A percentile compares a stretch with the other conserved stretches of the same genome.
Evolutionary conservation across 495 filamentous ascomycete genomes (phyloP).

Genomic region (Aspergillus nidulans): DNA sequence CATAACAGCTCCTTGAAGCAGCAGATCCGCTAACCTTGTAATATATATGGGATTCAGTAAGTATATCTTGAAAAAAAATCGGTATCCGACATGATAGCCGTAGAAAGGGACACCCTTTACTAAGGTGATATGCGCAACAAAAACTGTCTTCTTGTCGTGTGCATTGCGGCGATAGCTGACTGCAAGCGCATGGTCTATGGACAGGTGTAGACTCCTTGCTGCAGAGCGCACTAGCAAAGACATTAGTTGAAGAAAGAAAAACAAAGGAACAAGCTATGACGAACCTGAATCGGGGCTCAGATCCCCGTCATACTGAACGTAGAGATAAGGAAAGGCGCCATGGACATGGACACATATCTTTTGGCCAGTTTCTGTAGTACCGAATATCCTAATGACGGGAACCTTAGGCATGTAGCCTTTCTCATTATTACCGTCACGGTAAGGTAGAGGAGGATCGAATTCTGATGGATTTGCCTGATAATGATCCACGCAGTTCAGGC

Average conservation of each 20-base stretch:
- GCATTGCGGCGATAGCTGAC: constrained; percentile 74
- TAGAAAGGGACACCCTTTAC: constrained; percentile 95
- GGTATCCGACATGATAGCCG: constrained; percentile 89
- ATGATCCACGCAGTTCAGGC: constrained; percentile 91
- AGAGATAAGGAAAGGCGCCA: constrained; percentile 92
- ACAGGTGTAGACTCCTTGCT: constrained; percentile 66
- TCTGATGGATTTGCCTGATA: constrained; percentile 74
- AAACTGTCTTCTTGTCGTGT: constrained; percentile 60
- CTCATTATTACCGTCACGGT: constrained; percentile 46
- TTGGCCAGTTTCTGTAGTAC: constrained; percentile 90
- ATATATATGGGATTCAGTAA: constrained; percentile 79
- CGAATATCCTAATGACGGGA: constrained; percentile 88
- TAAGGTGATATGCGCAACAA: constrained; percentile 83
- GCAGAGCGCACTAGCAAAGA: constrained; percentile 57
- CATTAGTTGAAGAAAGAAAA: constrained; percentile 11
- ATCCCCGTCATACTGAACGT: constrained; percentile 76
- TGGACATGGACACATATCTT: constrained; percentile 96
- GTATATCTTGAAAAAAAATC: constrained; percentile 90
- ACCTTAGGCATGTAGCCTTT: constrained; percentile 60
- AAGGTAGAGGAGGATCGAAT: constrained; percentile 75
- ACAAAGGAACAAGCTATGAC: constrained; percentile 4
- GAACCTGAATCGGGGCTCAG: constrained; percentile 63
- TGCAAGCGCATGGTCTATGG: constrained; percentile 81
- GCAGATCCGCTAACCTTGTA: constrained; percentile 74
- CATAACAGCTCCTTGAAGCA: constrained; percentile 83